A percentile compares a stretch with the other conserved stretches of the same genome.
phyloP scores from a whole-genome alignment of 2,329 filamentous ascomycete species.

The Macrophomina tecta region DNA sequence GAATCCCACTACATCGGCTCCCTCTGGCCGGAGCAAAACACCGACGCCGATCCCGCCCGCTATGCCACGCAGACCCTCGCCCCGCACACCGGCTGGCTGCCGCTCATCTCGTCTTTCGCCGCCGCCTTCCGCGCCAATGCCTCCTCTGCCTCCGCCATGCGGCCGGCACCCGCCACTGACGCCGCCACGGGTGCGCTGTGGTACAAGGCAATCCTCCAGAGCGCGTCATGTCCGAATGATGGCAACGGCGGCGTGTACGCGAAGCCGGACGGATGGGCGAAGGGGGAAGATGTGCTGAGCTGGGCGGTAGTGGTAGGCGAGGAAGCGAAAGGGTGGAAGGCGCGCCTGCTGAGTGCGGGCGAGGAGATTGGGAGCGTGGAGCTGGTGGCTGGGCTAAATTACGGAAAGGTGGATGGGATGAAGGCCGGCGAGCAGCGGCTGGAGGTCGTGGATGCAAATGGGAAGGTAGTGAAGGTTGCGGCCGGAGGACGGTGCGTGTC shows the following conservation, averaged over 20 bases:
- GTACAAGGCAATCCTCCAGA: constrained; percentile 19
- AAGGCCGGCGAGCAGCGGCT: constrained; percentile 2
- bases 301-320: constrained; percentile 2
- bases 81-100: constrained; percentile 44
- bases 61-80: constrained; percentile 40
- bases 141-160: neutral
- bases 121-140: constrained; percentile 40
- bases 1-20: constrained; percentile 48
- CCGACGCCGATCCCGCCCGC: constrained; percentile 23
- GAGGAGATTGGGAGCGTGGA: constrained; percentile 2
- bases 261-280: constrained; percentile 8
- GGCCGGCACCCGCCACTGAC: neutral
- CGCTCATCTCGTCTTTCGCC: constrained; percentile 45
- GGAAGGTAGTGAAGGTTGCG: neutral
- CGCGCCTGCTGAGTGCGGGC: neutral
- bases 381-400: constrained; percentile 7
- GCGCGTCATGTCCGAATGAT: constrained; percentile 3
- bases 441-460: constrained; percentile 12
- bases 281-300: constrained; percentile 4
- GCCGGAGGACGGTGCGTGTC: constrained; percentile 1
- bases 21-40: constrained; percentile 41
- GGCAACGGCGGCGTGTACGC: constrained; percentile 11
- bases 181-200: constrained; percentile 9
- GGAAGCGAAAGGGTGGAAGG: neutral
- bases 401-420: constrained; percentile 5